Evolutionary conservation across 2,329 filamentous ascomycete genomes (phyloP), one percentile per base, ranked within the genome.

Genomic region (Dryadomyces quercus-mongolicae): DNA sequence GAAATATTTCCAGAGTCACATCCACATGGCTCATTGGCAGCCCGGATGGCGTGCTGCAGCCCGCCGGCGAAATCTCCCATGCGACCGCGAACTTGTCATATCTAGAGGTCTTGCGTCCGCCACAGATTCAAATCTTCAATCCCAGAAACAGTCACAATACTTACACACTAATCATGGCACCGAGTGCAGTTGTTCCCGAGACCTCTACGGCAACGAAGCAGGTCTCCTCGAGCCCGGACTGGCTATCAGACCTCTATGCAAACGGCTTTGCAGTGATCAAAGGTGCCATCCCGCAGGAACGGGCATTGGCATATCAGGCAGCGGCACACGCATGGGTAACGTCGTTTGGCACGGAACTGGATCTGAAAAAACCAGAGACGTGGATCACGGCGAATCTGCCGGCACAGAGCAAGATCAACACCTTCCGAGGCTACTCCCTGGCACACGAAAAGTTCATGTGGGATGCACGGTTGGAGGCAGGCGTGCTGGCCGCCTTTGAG

Each of bases 251-350:
- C 25, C 34, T 49, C 16, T 18, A 38, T n/a, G 38, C n/a, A 3
- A 7, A 74, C 53, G 72, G 72, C 8, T 74, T 63, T 56, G 69
- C 68, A 0, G 66, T 76, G 12, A 62, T 76, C 53, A 75, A 74
- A 54, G 68, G 68, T 1, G 73, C 71, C 2, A 67, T 76, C 43
- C 68, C 72, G 0, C 60, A 56, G 5, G 70, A 71, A n/a, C 63
- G 66, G 38, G 72, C 71, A 1, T 58, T 64, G 8, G 55, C 58
- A 4, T 71, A 71, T 58, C 59, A 61, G n/a, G 53, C 62, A 38
- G 62, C 62, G 20, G 61, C 64, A 2, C 60, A 60, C 40, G 58
- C 56, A 2, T 56, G 55, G 54, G 50, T 59, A 1, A 51, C 42
- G 51, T 56, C 63, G 53, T 63, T 64, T 46, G 56, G 52, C 21